Conservation (phyloP, 164 flowering plant genomes). For the Sextonia rubra region DNA sequence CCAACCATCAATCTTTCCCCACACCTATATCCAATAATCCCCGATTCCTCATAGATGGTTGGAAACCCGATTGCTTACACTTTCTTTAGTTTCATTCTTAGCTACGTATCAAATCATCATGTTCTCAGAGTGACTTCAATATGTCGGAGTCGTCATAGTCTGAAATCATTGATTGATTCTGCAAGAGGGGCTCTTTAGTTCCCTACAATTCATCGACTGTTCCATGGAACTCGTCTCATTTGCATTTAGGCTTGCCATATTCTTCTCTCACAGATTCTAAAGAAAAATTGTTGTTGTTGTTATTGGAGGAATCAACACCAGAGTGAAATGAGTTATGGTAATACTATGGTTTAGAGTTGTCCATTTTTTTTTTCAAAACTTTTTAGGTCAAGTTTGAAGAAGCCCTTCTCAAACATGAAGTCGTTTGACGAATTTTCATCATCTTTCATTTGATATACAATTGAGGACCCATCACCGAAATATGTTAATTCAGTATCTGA, state of each 20-base stretch:
- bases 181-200: conserved; percentile 2
- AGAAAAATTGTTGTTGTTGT: not conserved
- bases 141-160: conserved; percentile 40
- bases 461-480: not conserved
- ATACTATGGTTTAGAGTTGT: not conserved
- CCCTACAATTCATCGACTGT: not conserved
- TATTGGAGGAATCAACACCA: not conserved
- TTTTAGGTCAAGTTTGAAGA: not conserved
- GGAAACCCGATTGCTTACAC: conserved; percentile 79
- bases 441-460: not conserved
- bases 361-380: not conserved
- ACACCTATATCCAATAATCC: too few species aligned
- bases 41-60: conserved; percentile 82
- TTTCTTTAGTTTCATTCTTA: conserved; percentile 73
- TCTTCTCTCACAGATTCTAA: not conserved
- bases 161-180: conserved; percentile 16
- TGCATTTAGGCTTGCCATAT: not conserved
- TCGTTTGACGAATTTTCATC: not conserved
- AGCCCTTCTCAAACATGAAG: not conserved
- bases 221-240: not conserved
- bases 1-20: too few species aligned
- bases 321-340: not conserved
- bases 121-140: conserved; percentile 76
- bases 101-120: conserved; percentile 83
- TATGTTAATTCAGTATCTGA: not conserved